phyloP scores from a whole-genome alignment of 108 stramenopile species.

The Nitzschia putrida region DNA sequence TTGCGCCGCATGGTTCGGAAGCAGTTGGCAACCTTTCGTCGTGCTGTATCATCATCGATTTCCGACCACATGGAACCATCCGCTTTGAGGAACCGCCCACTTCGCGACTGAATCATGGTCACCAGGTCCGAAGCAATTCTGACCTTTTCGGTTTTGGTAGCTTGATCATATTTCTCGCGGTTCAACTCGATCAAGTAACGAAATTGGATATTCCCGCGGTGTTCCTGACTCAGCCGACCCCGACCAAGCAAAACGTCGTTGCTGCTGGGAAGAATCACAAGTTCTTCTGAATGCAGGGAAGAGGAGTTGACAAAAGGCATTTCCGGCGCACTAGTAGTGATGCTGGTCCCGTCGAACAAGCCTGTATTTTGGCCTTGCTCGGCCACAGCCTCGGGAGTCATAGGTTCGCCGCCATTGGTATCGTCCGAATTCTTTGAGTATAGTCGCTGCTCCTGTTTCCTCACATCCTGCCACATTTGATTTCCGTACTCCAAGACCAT shows the following conservation, averaged over 20 bases:
- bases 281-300: background rate
- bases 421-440: background rate
- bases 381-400: no score
- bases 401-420: no score
- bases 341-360: no score
- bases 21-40: background rate
- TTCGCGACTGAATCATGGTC: background rate
- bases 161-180: slow-evolving; percentile 1
- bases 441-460: background rate
- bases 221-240: slow-evolving; percentile 53
- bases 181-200: slow-evolving; percentile 30
- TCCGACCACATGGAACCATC: slow-evolving; percentile 6
- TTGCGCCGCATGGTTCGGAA: slow-evolving; percentile 6
- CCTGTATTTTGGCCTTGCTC: no score
- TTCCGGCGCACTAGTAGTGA: no score
- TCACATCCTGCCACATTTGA: background rate
- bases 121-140: slow-evolving; percentile 2
- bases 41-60: slow-evolving; percentile 1
- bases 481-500: background rate
- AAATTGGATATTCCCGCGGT: slow-evolving; percentile 56
- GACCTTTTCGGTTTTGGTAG: slow-evolving; percentile 7
- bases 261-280: slow-evolving; percentile 5
- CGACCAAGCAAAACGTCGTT: slow-evolving; percentile 61
- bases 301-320: no score
- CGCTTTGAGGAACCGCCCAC: slow-evolving; percentile 9